These are phyloP conservation scores for Candida cerambycidarum DNA, from an alignment of 805 yeast genomes.

Conservation along the genomic window DNA sequence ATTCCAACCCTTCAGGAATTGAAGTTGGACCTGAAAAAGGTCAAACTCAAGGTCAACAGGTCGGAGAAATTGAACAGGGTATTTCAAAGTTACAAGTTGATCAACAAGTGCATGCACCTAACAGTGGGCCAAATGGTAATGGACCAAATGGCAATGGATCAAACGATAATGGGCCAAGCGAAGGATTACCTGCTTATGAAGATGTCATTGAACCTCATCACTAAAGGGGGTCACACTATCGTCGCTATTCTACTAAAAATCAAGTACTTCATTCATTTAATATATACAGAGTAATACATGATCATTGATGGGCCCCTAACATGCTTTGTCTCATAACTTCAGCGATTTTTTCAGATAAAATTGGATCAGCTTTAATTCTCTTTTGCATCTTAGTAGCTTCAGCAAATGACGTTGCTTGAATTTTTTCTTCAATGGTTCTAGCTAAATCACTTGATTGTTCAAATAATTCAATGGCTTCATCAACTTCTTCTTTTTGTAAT, in stretches of 20 bases:
- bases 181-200: slow-evolving; percentile 4
- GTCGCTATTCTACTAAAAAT: no score
- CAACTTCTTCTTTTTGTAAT: slow-evolving; percentile 77
- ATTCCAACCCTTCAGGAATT: slow-evolving; percentile 1
- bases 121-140: no score
- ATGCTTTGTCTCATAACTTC: slow-evolving; percentile 49
- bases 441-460: slow-evolving; percentile 81
- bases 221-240: no score
- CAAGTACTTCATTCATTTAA: slow-evolving; percentile 8
- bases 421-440: slow-evolving; percentile 81
- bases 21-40: slow-evolving; percentile 3
- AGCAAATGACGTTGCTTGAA: slow-evolving; percentile 86
- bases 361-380: slow-evolving; percentile 69
- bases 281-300: slow-evolving; percentile 9
- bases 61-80: not conserved
- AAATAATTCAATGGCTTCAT: slow-evolving; percentile 77
- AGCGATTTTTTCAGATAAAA: slow-evolving; percentile 59
- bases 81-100: not conserved
- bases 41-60: not conserved
- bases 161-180: not conserved
- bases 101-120: no score
- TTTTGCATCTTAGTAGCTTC: slow-evolving; percentile 92
- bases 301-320: slow-evolving; percentile 6
- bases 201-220: not conserved
- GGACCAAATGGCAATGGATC: no score